Evolutionary conservation across 2,329 filamentous ascomycete species (phyloP), one percentile per base, ranked within the genome.

Genomic region (Cryoendolithus antarcticus): DNA sequence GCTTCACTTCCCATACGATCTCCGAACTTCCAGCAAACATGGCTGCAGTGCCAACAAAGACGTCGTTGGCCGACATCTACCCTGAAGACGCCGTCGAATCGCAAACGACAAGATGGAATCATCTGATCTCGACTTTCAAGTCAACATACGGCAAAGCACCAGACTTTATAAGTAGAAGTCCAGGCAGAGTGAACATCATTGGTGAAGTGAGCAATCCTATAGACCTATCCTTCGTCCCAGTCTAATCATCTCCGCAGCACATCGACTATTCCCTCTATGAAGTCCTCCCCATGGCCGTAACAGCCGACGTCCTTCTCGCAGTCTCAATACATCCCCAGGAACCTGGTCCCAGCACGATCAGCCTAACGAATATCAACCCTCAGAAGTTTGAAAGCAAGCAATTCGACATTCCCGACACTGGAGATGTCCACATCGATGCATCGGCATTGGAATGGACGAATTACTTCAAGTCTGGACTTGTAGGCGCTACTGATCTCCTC

Each of bases 231-330:
- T 28, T 10, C 8, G 19, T 27, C 36, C 12, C 32, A 13, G 6
- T 30, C 13, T 45, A 47, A 30, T 47, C 33, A 10, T 28, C 2
- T 15, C 5, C 21, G 30, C 41, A 69, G 71, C 91, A 98, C 67
- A 94, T 98, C 55, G 91, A 98, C 67, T 98, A 98, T 67, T 94
- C 86, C 10, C 75, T 98, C 12, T 98, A 96, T 69, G 80, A 91
- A 51, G 88, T 95, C 43, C 72, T 98, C 15, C 91, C 91, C 38
- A 95, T 95, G 77, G 91, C 89, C 46, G 86, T 96, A 49, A 86
- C 83, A 4, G 83, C 86, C 46, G 91, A 98, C 62, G 81, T 86
- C 41, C 73, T 98, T 43, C 74, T 98, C 55, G 91, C 89, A 38
- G 83, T 95, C 30, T 72, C 66, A n/a, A 57, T 68, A 60, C 65